Percentiles rank a stretch among this genome's conserved stretches.
These are phyloP conservation scores for Suillus clintonianus DNA, from an alignment of 768 basidiomycete genomes.

Conservation along the genomic window DNA sequence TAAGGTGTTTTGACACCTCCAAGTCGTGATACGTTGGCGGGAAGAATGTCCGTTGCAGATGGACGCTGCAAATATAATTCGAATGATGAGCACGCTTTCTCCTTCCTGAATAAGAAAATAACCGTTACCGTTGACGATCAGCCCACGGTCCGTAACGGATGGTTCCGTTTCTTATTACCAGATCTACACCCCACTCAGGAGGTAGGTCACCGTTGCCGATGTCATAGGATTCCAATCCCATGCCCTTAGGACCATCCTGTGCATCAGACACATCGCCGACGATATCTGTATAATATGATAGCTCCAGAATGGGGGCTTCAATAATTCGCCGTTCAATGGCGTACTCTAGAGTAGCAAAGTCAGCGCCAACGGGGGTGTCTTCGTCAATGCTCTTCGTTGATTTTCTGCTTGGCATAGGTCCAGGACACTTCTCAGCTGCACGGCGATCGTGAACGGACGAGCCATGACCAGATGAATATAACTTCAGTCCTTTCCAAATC, in stretches of 20 bases:
- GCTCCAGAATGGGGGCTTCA: conserved; percentile 73
- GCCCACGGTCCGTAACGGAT: conserved; percentile 95
- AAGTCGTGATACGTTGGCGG: conserved; percentile 74
- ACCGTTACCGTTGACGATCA: conserved; percentile 79
- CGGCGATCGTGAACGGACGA: conserved; percentile 3
- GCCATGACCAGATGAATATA: conserved; percentile 35
- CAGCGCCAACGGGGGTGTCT: conserved; percentile 54
- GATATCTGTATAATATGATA: conserved; percentile 86
- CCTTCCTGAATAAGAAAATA: not conserved
- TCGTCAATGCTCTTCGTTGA: conserved; percentile 44
- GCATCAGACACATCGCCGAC: conserved; percentile 70
- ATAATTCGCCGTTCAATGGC: conserved; percentile 84
- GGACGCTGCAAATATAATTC: conserved; percentile 44
- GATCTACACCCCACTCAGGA: conserved; percentile 93
- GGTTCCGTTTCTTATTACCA: conserved; percentile 74
- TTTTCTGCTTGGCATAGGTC: conserved; percentile 8
- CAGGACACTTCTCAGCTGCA: conserved; percentile 5
- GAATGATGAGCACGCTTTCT: not conserved
- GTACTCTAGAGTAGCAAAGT: conserved; percentile 72
- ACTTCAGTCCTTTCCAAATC: conserved; percentile 56
- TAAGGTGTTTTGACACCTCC: conserved; percentile 55
- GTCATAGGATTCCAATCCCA: conserved; percentile 53
- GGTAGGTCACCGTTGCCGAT: conserved; percentile 85
- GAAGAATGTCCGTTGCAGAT: conserved; percentile 82
- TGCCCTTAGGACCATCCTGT: conserved; percentile 27